Evolutionary conservation across 2,329 filamentous ascomycete genomes (phyloP).

Genomic region (Fusarium sublunatum): DNA sequence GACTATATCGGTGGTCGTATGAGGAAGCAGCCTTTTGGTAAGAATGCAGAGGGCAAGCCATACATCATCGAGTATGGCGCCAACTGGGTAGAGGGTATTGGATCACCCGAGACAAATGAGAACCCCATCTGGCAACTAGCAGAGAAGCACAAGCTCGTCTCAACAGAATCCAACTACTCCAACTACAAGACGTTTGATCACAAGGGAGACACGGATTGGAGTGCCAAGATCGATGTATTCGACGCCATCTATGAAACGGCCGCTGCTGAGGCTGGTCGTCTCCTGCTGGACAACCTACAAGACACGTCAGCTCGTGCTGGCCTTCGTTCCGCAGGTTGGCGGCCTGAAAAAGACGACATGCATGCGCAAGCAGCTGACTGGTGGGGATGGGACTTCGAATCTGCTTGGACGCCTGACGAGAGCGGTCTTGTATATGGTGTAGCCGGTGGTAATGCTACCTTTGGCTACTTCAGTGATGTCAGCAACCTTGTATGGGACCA

Average conservation of each 20-base stretch:
- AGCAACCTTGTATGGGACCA: slow-evolving; percentile 72
- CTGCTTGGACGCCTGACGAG: slow-evolving; percentile 65
- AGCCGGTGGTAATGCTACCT: slow-evolving; percentile 69
- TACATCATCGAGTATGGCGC: slow-evolving; percentile 73
- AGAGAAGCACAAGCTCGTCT: slow-evolving; percentile 68
- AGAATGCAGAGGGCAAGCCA: slow-evolving; percentile 59
- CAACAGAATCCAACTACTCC: slow-evolving; percentile 67
- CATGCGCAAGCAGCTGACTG: slow-evolving; percentile 68
- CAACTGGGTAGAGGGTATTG: slow-evolving; percentile 65
- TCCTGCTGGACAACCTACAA: slow-evolving; percentile 69
- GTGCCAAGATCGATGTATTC: slow-evolving; percentile 61
- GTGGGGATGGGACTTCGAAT: slow-evolving; percentile 69
- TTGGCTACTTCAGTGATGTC: slow-evolving; percentile 69
- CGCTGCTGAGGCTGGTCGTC: slow-evolving; percentile 64
- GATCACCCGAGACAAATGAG: slow-evolving; percentile 50
- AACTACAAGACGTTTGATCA: slow-evolving; percentile 71
- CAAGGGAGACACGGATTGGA: slow-evolving; percentile 64
- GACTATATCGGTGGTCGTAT: slow-evolving; percentile 71
- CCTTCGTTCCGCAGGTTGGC: slow-evolving; percentile 70
- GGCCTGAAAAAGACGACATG: slow-evolving; percentile 62
- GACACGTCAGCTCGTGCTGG: slow-evolving; percentile 70
- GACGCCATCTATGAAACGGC: slow-evolving; percentile 58
- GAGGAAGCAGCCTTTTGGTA: slow-evolving; percentile 67
- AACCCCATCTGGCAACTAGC: slow-evolving; percentile 73
- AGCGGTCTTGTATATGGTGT: slow-evolving; percentile 66